Evolutionary conservation across 1,284 basidiomycete species (phyloP).

Genomic region (Cryptococcus neoformans): DNA sequence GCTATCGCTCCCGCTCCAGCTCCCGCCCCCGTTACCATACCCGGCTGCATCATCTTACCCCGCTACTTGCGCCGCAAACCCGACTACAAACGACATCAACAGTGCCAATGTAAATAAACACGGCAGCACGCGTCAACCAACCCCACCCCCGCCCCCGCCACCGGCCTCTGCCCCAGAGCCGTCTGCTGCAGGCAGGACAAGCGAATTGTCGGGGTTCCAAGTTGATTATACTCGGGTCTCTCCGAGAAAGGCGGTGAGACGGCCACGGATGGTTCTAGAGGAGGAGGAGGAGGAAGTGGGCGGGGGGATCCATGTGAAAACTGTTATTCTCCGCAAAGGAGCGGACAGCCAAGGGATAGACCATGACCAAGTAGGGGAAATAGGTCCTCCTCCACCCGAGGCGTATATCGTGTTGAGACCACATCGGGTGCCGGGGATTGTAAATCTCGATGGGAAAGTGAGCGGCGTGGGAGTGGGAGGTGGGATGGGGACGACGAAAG

Average conservation of each 20-base stretch:
- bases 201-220: slow-evolving; percentile 8
- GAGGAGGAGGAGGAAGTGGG: not conserved
- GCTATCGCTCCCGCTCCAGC: too few relatives aligned
- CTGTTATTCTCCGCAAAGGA: not conserved
- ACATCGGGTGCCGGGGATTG: slow-evolving; percentile 4
- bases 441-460: not conserved
- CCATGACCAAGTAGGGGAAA: not conserved
- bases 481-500: too few relatives aligned
- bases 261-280: slow-evolving; percentile 1
- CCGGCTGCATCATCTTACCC: too few relatives aligned
- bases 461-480: too few relatives aligned
- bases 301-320: not conserved
- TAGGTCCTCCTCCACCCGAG: slow-evolving; percentile 4
- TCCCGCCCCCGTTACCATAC: too few relatives aligned
- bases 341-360: not conserved
- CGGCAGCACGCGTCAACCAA: too few relatives aligned
- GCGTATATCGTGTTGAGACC: slow-evolving; percentile 10
- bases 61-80: too few relatives aligned
- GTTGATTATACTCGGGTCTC: slow-evolving; percentile 4
- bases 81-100: too few relatives aligned
- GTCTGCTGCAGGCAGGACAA: not conserved
- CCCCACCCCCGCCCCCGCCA: not conserved
- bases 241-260: not conserved
- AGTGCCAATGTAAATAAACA: too few relatives aligned
- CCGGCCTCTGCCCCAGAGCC: not conserved